Percentiles rank a stretch among this genome's conserved stretches.
Conservation (phyloP, 78 protist species). For the Isochrysis galbana region DNA sequence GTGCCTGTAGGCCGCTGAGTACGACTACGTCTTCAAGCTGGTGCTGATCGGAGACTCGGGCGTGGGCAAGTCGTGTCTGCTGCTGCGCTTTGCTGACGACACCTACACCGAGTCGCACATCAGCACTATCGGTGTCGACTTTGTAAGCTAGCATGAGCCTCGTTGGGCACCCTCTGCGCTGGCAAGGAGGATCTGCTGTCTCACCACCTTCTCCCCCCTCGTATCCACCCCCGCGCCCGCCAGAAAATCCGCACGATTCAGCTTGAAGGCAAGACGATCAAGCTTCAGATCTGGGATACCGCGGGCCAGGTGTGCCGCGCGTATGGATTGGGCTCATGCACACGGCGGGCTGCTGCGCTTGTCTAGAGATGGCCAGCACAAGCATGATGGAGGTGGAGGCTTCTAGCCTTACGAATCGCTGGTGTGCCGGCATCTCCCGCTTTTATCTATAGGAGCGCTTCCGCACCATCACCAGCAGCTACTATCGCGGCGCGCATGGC, state of each 20-base stretch:
- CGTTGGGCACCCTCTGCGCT: background rate
- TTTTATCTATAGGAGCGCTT: conserved; percentile 96
- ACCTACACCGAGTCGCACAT: conserved; percentile 96
- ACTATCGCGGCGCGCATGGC: conserved; percentile 98
- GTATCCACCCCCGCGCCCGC: background rate
- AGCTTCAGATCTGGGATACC: conserved; percentile 78
- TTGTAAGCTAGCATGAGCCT: background rate
- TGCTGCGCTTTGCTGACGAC: conserved; percentile 89
- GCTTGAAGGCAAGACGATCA: conserved; percentile 80
- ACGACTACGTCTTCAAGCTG: conserved; percentile 87
- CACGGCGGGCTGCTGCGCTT: no score
- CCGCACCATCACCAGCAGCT: conserved; percentile 92
- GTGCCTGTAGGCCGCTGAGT: conserved; percentile 18
- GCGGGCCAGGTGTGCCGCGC: conserved; percentile 72
- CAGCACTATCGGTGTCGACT: conserved; percentile 94
- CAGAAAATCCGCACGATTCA: conserved; percentile 91
- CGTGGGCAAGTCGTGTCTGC: conserved; percentile 87
- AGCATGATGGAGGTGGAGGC: no score
- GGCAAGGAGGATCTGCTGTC: background rate
- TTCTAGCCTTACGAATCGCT: no score
- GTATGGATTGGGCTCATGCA: no score
- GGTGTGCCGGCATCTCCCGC: no score
- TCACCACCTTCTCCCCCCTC: background rate
- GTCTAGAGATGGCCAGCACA: no score
- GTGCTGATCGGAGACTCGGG: conserved; percentile 91